A percentile compares a stretch with the other conserved stretches of the same genome.
Conservation (phyloP, 2,329 filamentous ascomycete species). For the Nannizziopsis arthrosporioides region DNA sequence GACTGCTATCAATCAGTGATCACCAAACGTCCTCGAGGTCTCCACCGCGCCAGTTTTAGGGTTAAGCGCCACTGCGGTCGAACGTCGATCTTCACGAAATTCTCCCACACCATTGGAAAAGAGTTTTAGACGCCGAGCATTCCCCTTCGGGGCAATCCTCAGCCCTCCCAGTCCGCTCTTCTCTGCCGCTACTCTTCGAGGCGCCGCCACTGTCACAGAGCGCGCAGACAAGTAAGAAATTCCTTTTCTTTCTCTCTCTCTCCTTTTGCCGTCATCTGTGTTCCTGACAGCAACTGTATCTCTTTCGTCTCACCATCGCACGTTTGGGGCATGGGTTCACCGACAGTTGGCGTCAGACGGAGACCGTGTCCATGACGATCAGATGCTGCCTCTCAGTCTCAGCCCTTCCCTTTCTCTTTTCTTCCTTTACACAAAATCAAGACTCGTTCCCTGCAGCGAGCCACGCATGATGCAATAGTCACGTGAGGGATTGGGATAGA, state of each 20-base stretch:
- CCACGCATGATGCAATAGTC: slow-evolving; percentile 5
- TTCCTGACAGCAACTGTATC: not conserved
- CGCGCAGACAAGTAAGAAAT: too few relatives aligned
- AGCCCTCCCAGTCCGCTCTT: too few relatives aligned
- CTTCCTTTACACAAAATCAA: not conserved
- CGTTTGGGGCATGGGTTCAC: not conserved
- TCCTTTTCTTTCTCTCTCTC: too few relatives aligned
- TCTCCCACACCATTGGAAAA: not conserved
- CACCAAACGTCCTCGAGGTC: not conserved
- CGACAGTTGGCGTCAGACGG: not conserved
- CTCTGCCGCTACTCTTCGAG: too few relatives aligned
- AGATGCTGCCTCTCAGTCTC: too few relatives aligned
- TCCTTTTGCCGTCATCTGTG: not conserved
- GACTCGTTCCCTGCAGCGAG: not conserved
- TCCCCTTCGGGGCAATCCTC: not conserved
- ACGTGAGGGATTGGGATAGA: slow-evolving; percentile 1
- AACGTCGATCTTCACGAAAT: not conserved
- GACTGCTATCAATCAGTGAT: not conserved
- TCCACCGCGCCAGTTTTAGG: slow-evolving; percentile 7
- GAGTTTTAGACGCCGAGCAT: not conserved
- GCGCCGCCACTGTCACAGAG: too few relatives aligned
- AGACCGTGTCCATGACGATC: not conserved
- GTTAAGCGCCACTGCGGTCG: slow-evolving; percentile 9
- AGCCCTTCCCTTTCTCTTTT: not conserved
- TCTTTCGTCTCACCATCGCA: not conserved